Percentiles rank a stretch among this genome's conserved stretches.
These are phyloP conservation scores for Halenospora varia DNA, from an alignment of 495 filamentous ascomycete genomes.

Conservation along the genomic window DNA sequence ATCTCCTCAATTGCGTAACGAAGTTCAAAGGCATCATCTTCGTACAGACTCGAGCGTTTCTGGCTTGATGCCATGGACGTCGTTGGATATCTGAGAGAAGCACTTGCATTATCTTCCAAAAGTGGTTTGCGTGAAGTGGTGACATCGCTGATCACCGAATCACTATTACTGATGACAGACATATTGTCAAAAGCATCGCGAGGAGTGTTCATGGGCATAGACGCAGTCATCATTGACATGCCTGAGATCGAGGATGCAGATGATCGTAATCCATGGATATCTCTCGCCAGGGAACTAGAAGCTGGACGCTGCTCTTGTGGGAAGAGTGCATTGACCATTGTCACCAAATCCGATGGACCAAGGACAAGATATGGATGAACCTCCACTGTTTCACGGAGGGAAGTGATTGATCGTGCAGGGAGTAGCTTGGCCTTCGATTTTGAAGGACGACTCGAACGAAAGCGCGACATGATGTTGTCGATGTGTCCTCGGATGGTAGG, in stretches of 20 bases:
- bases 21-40: slow-evolving; percentile 51
- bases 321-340: slow-evolving; percentile 67
- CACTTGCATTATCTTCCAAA: slow-evolving; percentile 43
- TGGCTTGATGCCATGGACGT: slow-evolving; percentile 33
- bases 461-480: slow-evolving; percentile 68
- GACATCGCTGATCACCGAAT: slow-evolving; percentile 62
- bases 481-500: slow-evolving; percentile 68
- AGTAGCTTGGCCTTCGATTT: slow-evolving; percentile 57
- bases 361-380: slow-evolving; percentile 70
- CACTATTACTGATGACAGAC: slow-evolving; percentile 63
- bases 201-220: slow-evolving; percentile 24
- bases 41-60: slow-evolving; percentile 39
- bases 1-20: slow-evolving; percentile 62
- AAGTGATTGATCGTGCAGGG: slow-evolving; percentile 64
- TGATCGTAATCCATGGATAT: slow-evolving; percentile 51
- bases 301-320: slow-evolving; percentile 57
- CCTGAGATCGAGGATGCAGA: slow-evolving; percentile 65
- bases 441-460: slow-evolving; percentile 49
- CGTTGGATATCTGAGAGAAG: slow-evolving; percentile 39
- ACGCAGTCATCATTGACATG: slow-evolving; percentile 48
- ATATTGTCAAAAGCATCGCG: slow-evolving; percentile 48
- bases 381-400: slow-evolving; percentile 63
- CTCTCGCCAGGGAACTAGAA: slow-evolving; percentile 39
- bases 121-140: slow-evolving; percentile 62
- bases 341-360: slow-evolving; percentile 68